Conservation (phyloP, 306 rosid genomes). For the Canavalia gladiata region DNA sequence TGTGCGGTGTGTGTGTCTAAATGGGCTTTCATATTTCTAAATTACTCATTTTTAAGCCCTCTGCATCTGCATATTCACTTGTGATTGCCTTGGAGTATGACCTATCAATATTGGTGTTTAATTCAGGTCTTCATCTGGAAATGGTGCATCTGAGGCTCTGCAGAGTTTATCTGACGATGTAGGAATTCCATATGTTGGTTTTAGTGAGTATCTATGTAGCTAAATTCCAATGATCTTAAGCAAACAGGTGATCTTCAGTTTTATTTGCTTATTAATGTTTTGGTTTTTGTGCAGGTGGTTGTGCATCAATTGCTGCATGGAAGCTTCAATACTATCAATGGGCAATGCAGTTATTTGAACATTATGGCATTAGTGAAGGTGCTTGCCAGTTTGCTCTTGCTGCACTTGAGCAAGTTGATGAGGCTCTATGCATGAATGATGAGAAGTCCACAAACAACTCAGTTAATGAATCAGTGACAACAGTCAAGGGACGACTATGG, state of each 20-base stretch:
- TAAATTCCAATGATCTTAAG: conserved; percentile 30
- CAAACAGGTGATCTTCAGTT: conserved; percentile 29
- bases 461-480: conserved; percentile 66
- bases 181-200: conserved; percentile 69
- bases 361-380: conserved; percentile 82
- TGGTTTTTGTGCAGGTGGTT: conserved; percentile 59
- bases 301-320: conserved; percentile 73
- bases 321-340: conserved; percentile 88
- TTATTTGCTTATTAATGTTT: conserved; percentile 10
- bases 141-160: conserved; percentile 81
- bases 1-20: neutral
- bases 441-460: conserved; percentile 50
- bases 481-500: conserved; percentile 91
- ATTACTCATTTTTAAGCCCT: neutral
- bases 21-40: neutral
- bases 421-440: conserved; percentile 60
- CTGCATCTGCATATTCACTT: conserved; percentile 30
- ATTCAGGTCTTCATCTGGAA: conserved; percentile 85
- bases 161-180: conserved; percentile 74
- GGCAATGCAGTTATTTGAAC: conserved; percentile 96
- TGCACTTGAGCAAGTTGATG: conserved; percentile 97
- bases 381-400: conserved; percentile 98
- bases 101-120: conserved; percentile 38
- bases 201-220: conserved; percentile 63
- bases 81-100: conserved; percentile 34